Percentiles rank a stretch among this genome's conserved stretches.
Evolutionary conservation across 1,284 basidiomycete species (phyloP).

Genomic region (Tilletia caries): DNA sequence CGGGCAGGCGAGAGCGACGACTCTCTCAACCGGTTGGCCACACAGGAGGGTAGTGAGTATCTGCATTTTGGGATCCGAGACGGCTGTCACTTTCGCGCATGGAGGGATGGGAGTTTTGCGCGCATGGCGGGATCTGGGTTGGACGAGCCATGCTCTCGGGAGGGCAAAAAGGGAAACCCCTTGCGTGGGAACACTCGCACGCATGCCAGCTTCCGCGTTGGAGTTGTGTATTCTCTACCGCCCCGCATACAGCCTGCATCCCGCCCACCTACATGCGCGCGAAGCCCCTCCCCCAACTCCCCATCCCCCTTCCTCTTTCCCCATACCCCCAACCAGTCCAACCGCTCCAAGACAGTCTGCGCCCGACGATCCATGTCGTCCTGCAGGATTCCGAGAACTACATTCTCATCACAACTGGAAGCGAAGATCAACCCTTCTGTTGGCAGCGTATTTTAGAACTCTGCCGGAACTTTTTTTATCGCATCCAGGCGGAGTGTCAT

Average conservation of each 20-base stretch:
- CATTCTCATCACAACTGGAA: background rate
- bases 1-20: conserved; percentile 96
- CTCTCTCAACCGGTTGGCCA: conserved; percentile 92
- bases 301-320: background rate
- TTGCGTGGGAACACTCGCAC: no score
- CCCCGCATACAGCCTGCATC: background rate
- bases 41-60: conserved; percentile 85
- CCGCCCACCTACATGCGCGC: no score
- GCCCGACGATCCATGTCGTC: conserved; percentile 4
- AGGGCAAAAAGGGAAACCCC: no score
- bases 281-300: background rate
- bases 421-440: background rate
- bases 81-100: no score
- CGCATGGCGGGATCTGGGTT: no score
- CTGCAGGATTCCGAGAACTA: conserved; percentile 8
- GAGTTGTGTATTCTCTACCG: no score
- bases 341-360: conserved; percentile 17
- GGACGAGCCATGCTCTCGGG: no score
- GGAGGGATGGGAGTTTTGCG: no score
- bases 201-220: no score
- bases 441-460: background rate
- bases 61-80: background rate
- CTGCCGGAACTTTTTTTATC: background rate
- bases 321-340: background rate
- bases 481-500: conserved; percentile 12